These are phyloP conservation scores for Trichoderma sp. DNA, from an alignment of 2,329 filamentous ascomycete species.

Conservation along the genomic window DNA sequence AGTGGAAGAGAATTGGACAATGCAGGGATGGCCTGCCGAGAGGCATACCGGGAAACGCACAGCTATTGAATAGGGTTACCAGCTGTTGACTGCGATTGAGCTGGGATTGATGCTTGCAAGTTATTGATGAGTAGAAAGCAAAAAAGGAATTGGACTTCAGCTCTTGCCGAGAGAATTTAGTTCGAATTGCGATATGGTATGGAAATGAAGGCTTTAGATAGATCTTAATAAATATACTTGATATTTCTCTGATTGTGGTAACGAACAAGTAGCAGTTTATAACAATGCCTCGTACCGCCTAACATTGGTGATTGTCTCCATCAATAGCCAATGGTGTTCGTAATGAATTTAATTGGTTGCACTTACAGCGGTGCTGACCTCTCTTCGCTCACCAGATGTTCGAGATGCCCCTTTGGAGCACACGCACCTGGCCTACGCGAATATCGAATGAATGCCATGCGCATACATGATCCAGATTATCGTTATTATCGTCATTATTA, in stretches of 20 bases:
- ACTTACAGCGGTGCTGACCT: neutral
- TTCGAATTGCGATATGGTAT: neutral
- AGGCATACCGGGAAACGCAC: conserved; percentile 20
- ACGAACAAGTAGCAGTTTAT: neutral
- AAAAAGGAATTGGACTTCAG: neutral
- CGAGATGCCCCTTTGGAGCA: neutral
- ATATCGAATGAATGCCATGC: neutral
- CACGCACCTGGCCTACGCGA: neutral
- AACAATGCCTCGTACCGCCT: neutral
- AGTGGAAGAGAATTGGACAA: conserved; percentile 47
- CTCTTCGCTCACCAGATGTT: neutral
- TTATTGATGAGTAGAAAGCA: neutral
- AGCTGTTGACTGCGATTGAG: neutral
- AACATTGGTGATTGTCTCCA: neutral
- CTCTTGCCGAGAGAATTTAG: neutral
- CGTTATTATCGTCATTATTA: conserved; percentile 12
- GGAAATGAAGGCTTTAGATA: neutral
- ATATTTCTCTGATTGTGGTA: neutral
- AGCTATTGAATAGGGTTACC: neutral
- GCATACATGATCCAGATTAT: neutral
- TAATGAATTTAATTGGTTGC: neutral
- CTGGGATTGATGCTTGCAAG: neutral
- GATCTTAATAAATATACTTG: neutral
- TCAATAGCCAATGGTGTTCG: neutral
- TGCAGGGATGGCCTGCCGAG: conserved; percentile 53